Percentiles rank a stretch among this genome's conserved stretches.
Conservation (phyloP, 169 alveolate species). For the Plasmodium adleri region DNA sequence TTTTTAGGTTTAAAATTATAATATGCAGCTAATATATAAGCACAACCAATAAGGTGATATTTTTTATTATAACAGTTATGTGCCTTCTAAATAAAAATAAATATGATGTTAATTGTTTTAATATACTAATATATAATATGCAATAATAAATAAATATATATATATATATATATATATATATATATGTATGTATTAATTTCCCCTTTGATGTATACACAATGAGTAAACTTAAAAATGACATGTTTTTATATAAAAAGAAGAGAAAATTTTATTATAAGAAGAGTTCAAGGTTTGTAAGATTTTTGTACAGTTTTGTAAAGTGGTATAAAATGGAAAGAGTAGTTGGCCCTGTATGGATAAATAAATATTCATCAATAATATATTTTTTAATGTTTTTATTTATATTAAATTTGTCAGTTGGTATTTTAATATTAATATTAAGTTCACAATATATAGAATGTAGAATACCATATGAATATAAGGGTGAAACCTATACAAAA, state of each 20-base stretch:
- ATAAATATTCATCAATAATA: conserved; percentile 41
- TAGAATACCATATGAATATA: conserved; percentile 71
- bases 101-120: no score
- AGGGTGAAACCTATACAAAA: conserved; percentile 49
- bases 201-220: no score
- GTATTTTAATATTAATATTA: conserved; percentile 16
- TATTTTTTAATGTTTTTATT: conserved; percentile 39
- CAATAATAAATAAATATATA: not conserved
- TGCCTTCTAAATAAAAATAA: no score
- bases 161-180: not conserved
- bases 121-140: no score
- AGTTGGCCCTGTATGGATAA: conserved; percentile 48
- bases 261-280: conserved; percentile 39
- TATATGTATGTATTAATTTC: not conserved
- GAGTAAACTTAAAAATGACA: not conserved
- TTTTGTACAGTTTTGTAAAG: conserved; percentile 39
- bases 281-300: conserved; percentile 18
- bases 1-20: no score
- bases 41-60: no score
- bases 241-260: not conserved
- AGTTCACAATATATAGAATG: conserved; percentile 65
- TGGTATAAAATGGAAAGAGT: conserved; percentile 70
- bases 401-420: conserved; percentile 29
- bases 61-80: no score
- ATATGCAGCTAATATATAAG: no score